Base-by-base conservation (phyloP, 139 green algal species). In the Trebouxia sp. region DNA sequence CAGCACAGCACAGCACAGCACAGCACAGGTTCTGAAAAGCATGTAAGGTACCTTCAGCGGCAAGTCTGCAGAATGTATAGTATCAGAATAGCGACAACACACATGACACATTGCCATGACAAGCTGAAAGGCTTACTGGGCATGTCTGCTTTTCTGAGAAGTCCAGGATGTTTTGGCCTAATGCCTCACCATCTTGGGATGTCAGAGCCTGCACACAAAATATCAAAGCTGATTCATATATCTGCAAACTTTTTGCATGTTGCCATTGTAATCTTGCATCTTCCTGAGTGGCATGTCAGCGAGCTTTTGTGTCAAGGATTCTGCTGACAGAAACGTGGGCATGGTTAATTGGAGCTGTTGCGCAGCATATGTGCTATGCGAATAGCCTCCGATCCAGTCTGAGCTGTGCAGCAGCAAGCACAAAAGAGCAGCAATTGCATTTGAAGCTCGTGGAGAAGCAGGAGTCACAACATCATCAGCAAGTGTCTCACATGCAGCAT, bases 101-200 rank as follows among this genome's bases (percentile, higher is more conserved):
- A 77, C 24, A n/a, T 0, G 47, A 20, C 41, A 65, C 32, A 28
- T n/a, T 30, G 20, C 20, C 10, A 66, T 30, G 22, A 28, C 56
- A 69, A 69, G 56, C 11, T 11, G 56, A 12, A 39, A 37, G 24
- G 47, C 72, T 9, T 24, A 89, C 84, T 65, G 83, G 84, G 88
- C 88, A 92, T n/a, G 85, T 91, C 79, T 90, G 83, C 6, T 51
- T 43, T 45, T 92, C 87, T 1, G 69, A 80, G 79, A 94, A 89
- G 69, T 79, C 67, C n/a, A 94, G 81, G 38, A 95, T 91, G 65
- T 86, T 82, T 30, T 80, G 39, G 0, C 80, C 90, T 20, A 94
- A 58, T 26, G 75, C 56, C 41, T 83, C 80, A 2, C 90, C 92
- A 72, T 94, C 86, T 82, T 90, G 84, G 14, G 76, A 70, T 6